phyloP scores from a whole-genome alignment of 768 basidiomycete genomes.

The Phaeotremella fagi region DNA sequence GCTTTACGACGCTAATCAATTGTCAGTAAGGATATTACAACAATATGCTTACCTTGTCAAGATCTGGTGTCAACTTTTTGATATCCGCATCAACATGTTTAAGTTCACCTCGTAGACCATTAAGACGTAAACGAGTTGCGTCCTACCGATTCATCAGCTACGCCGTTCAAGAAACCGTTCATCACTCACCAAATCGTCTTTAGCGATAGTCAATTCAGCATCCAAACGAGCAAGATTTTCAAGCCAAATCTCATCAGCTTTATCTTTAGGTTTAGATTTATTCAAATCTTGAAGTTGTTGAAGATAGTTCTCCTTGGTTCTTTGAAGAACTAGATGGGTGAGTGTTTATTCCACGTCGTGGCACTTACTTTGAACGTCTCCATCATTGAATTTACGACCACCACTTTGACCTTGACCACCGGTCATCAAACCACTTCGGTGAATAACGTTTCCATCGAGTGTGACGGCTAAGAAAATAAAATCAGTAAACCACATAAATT shows the following conservation, averaged over 20 bases:
- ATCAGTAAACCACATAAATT: background rate
- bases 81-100: constrained; percentile 57
- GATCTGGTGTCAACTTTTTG: constrained; percentile 32
- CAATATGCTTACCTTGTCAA: constrained; percentile 40
- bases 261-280: constrained; percentile 75
- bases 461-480: constrained; percentile 67
- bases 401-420: constrained; percentile 78
- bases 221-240: constrained; percentile 75
- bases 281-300: constrained; percentile 74
- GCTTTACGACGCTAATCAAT: constrained; percentile 55
- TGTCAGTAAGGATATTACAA: constrained; percentile 7
- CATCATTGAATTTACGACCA: constrained; percentile 91
- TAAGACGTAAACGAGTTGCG: constrained; percentile 68
- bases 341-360: background rate
- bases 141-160: constrained; percentile 52
- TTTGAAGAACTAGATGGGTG: constrained; percentile 13
- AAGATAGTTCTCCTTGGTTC: constrained; percentile 51
- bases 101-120: constrained; percentile 75
- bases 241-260: constrained; percentile 73
- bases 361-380: constrained; percentile 72
- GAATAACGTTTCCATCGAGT: constrained; percentile 91
- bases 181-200: constrained; percentile 72
- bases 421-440: constrained; percentile 95
- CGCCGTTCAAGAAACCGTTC: background rate
- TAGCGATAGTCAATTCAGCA: constrained; percentile 64